Evolutionary conservation across 805 yeast genomes (phyloP).

Genomic region (Jamesozyma hellenica): DNA sequence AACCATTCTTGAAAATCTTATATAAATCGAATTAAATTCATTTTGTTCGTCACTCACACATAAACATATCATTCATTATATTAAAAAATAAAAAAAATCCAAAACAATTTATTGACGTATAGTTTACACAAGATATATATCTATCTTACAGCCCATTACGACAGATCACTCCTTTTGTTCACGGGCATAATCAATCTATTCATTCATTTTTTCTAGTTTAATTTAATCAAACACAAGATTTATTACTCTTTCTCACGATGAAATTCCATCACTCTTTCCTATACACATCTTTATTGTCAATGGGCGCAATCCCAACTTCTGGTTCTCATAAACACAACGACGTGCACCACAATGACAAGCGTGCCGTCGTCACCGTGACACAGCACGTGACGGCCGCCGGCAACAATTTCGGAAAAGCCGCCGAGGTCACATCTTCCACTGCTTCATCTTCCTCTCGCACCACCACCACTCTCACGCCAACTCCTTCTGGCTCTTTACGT

Average conservation of each 20-base stretch:
- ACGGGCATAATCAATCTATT: too few relatives aligned
- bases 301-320: constrained; percentile 15
- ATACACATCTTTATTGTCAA: constrained; percentile 12
- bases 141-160: too few relatives aligned
- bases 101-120: too few relatives aligned
- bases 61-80: too few relatives aligned
- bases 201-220: too few relatives aligned
- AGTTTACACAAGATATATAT: too few relatives aligned
- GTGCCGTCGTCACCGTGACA: constrained; percentile 26
- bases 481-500: constrained; percentile 24
- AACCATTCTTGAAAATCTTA: too few relatives aligned
- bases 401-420: constrained; percentile 7
- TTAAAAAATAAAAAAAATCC: too few relatives aligned
- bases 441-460: constrained; percentile 8
- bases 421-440: constrained; percentile 3
- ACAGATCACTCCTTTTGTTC: too few relatives aligned
- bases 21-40: too few relatives aligned
- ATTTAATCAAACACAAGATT: too few relatives aligned
- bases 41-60: too few relatives aligned
- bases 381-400: constrained; percentile 23
- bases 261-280: constrained; percentile 11
- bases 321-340: constrained; percentile 12
- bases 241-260: constrained; percentile 5
- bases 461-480: constrained; percentile 1
- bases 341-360: constrained; percentile 17